These are phyloP conservation scores for Colletotrichum tamarilloi DNA, from an alignment of 2,329 filamentous ascomycete species.

Conservation along the genomic window DNA sequence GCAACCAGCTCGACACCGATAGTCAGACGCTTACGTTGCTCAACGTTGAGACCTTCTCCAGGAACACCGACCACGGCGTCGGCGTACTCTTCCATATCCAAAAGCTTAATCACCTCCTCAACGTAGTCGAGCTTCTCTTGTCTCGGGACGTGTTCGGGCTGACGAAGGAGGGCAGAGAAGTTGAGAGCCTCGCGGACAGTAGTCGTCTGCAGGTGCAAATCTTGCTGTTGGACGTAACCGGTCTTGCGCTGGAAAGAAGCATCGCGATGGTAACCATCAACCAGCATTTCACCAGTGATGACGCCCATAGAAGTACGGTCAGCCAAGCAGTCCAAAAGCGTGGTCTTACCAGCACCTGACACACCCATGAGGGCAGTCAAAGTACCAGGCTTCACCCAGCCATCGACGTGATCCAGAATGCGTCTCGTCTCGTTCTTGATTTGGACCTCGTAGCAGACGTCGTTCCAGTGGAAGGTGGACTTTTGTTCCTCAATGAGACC, in stretches of 20 bases:
- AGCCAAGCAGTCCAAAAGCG: conserved; percentile 86
- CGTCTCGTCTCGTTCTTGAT: conserved; percentile 82
- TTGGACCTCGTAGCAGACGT: conserved; percentile 81
- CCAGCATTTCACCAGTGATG: conserved; percentile 84
- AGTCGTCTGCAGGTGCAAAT: conserved; percentile 85
- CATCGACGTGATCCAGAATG: conserved; percentile 87
- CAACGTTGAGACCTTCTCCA: conserved; percentile 83
- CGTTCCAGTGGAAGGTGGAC: conserved; percentile 86
- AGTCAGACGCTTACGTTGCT: conserved; percentile 81
- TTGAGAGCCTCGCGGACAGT: conserved; percentile 90
- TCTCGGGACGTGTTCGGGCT: conserved; percentile 78
- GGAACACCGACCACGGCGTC: conserved; percentile 92
- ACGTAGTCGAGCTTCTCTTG: conserved; percentile 89
- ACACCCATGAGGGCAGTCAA: conserved; percentile 92
- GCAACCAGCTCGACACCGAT: conserved; percentile 97
- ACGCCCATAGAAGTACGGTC: conserved; percentile 90
- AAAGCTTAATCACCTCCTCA: conserved; percentile 87
- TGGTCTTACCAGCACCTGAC: conserved; percentile 94
- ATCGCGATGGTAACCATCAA: conserved; percentile 75
- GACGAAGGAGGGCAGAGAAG: conserved; percentile 87
- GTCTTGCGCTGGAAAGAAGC: conserved; percentile 91
- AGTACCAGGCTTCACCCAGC: conserved; percentile 94
- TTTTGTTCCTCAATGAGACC: conserved; percentile 67
- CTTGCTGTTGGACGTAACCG: conserved; percentile 92
- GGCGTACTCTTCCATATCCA: conserved; percentile 91